Conservation (phyloP, 148 eudicot genomes). For the Dianthus caryophyllus region DNA sequence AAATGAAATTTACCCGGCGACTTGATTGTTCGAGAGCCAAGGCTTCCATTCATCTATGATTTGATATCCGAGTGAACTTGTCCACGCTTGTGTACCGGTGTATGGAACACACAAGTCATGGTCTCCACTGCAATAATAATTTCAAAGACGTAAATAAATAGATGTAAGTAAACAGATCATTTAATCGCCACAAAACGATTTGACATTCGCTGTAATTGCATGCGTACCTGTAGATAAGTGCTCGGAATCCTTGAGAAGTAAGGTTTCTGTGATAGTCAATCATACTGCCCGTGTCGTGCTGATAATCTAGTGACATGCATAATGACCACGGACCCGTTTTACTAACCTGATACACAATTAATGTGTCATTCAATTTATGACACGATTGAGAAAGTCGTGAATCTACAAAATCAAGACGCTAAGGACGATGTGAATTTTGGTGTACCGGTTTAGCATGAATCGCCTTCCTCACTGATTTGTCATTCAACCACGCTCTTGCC, state of each 20-base stretch:
- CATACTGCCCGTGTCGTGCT: slow-evolving; percentile 46
- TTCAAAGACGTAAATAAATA: neutral
- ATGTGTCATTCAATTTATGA: neutral
- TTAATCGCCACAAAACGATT: neutral
- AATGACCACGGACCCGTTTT: slow-evolving; percentile 37
- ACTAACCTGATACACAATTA: slow-evolving; percentile 24
- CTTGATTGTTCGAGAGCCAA: slow-evolving; percentile 69
- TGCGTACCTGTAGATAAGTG: slow-evolving; percentile 40
- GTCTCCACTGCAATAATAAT: slow-evolving; percentile 59
- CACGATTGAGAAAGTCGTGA: neutral
- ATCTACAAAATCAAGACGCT: too few relatives aligned
- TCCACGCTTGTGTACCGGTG: slow-evolving; percentile 96
- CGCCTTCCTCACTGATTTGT: slow-evolving; percentile 36
- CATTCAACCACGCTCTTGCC: slow-evolving; percentile 55
- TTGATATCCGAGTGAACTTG: slow-evolving; percentile 75
- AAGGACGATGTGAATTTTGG: neutral
- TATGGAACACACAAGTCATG: slow-evolving; percentile 97
- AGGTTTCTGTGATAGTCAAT: slow-evolving; percentile 39
- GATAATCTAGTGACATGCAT: slow-evolving; percentile 31
- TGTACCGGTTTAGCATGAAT: slow-evolving; percentile 42
- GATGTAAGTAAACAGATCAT: neutral
- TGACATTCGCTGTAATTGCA: neutral
- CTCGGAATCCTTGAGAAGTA: slow-evolving; percentile 40
- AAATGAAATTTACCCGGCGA: slow-evolving; percentile 86
- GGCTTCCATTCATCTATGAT: slow-evolving; percentile 83